Evolutionary conservation across 768 basidiomycete genomes (phyloP), one percentile per base, ranked within the genome.

Genomic region (Lactarius psammicola): DNA sequence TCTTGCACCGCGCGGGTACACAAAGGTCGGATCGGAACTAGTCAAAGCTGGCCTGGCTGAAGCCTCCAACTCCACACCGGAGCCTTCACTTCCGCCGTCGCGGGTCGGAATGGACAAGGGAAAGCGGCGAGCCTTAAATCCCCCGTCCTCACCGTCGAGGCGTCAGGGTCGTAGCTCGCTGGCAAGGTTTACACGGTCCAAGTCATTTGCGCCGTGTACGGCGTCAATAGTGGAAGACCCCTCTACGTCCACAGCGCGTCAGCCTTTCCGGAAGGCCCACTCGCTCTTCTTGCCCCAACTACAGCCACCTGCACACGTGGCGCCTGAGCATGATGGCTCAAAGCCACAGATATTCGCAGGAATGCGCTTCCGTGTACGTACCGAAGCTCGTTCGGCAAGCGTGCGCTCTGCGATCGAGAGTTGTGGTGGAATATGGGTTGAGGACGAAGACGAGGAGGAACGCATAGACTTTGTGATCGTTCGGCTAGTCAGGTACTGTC

Each of bases 391-490:
- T 62, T 80, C 80, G 38, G 67, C 78, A 10, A 82, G 72, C 28
- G 89, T 93, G 30, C 80, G 82, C 53, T 72, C 71, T 8, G 90
- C 89, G 0, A 79, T 94, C 31, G 83, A 88, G 70, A 76, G 79
- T 15, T 78, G 78, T 63, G 88, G 90, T 0, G 89, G 89, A 1
- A 74, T 69, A 20, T 76, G 85, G 72, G 77, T 81, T 49, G 78
- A 31, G 40, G 70, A 73, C n/a, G 70, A 61, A 3, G 72, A 72
- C 9, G 77, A 77, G 17, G 84, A 82, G n/a, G 72, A 82, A 10
- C 79, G 79, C 20, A 83, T 83, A 0, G 85, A 87, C 74, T 89
- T 84, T 67, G 80, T 90, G 61, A 75, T 93, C 62, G 89, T 92
- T 17, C 78, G 92, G 64, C 76, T 94, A 15, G 85, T 88, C 68